Conservation (phyloP, 73 alveolate genomes). For the Paramecium octaurelia region DNA sequence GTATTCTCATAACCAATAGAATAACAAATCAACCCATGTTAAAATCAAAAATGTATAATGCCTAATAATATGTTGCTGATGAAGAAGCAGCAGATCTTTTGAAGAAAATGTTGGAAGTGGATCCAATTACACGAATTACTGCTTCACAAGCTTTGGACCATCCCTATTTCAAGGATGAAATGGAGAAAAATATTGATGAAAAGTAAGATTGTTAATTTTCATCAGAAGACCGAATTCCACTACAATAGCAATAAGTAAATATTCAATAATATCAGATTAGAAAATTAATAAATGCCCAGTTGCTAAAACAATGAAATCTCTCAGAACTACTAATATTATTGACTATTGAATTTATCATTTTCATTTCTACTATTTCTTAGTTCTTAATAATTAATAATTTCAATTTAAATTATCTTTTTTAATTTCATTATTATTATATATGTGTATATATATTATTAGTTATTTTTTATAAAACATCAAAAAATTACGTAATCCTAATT, state of each 20-base stretch:
- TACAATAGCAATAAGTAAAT: too few relatives aligned
- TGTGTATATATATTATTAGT: too few relatives aligned
- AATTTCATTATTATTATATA: too few relatives aligned
- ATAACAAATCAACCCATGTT: neutral
- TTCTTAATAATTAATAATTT: neutral
- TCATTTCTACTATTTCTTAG: neutral
- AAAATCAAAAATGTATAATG: neutral
- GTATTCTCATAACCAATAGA: neutral
- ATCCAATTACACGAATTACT: neutral
- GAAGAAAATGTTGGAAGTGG: neutral
- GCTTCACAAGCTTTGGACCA: neutral
- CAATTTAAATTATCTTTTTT: too few relatives aligned
- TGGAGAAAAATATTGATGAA: neutral
- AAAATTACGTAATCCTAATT: too few relatives aligned
- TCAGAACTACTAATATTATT: neutral
- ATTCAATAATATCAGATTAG: neutral
- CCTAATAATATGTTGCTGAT: neutral
- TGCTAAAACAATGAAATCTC: neutral
- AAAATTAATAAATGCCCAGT: neutral
- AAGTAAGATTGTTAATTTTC: neutral
- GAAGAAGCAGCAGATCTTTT: conserved; percentile 11
- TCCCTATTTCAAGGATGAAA: neutral
- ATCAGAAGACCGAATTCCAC: neutral
- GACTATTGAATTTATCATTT: neutral
- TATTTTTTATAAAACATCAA: too few relatives aligned